Evolutionary conservation across 2,329 filamentous ascomycete species (phyloP).

Genomic region (Neopestalotiopsis clavispora): DNA sequence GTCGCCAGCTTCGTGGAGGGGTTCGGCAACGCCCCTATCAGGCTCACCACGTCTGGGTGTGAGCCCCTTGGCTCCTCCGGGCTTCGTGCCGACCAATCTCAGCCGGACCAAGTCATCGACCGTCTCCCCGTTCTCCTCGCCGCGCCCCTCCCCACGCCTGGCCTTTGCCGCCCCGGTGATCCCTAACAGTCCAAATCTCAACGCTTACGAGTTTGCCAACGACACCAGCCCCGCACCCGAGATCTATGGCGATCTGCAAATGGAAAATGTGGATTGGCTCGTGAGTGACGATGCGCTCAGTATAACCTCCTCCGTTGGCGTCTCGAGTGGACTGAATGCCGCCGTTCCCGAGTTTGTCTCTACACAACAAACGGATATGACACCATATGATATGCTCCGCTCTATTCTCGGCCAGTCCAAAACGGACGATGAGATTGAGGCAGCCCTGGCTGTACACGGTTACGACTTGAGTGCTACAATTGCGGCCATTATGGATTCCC

Average conservation of each 20-base stretch:
- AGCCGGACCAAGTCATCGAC: conserved; percentile 77
- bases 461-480: conserved; percentile 95
- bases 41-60: conserved; percentile 83
- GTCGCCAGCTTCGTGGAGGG: conserved; percentile 93
- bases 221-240: conserved; percentile 82
- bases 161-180: conserved; percentile 89
- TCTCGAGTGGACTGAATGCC: conserved; percentile 74
- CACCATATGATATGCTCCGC: conserved; percentile 94
- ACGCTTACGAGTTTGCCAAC: conserved; percentile 91
- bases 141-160: conserved; percentile 88
- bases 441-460: conserved; percentile 84
- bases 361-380: conserved; percentile 84
- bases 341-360: conserved; percentile 79
- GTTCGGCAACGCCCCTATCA: conserved; percentile 78
- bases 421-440: conserved; percentile 92
- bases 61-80: conserved; percentile 83
- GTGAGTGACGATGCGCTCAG: conserved; percentile 87
- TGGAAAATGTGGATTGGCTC: conserved; percentile 96
- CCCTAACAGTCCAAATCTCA: conserved; percentile 90
- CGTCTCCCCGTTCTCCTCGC: conserved; percentile 91
- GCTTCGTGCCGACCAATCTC: conserved; percentile 80
- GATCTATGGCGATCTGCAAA: conserved; percentile 88
- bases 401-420: conserved; percentile 90
- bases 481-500: conserved; percentile 81
- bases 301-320: conserved; percentile 74